Conservation (phyloP, 805 yeast genomes). For the Cephaloascus albidus region DNA sequence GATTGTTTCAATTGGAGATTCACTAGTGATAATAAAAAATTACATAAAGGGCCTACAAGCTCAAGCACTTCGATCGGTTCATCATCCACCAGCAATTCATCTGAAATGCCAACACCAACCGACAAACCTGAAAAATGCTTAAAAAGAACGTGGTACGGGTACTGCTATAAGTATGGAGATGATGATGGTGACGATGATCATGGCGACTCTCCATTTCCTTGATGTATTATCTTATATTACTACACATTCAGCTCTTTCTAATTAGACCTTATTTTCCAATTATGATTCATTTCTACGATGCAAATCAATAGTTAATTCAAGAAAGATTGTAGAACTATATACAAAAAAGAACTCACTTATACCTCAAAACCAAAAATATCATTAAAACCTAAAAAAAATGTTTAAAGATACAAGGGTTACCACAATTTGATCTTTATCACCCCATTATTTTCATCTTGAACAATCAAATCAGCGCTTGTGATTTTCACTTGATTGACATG, state of each 20-base stretch:
- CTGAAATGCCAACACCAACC: neutral
- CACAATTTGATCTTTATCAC: neutral
- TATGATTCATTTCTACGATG: too few species aligned
- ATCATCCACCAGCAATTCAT: neutral
- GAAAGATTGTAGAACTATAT: too few species aligned
- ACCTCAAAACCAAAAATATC: too few species aligned
- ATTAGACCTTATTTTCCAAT: too few species aligned
- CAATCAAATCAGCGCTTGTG: neutral
- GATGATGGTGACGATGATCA: neutral
- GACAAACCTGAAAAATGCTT: constrained; percentile 34
- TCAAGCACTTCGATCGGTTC: constrained; percentile 23
- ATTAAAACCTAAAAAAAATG: too few species aligned
- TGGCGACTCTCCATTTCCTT: neutral
- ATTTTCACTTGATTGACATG: neutral
- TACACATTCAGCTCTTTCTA: too few species aligned
- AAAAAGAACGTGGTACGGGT: constrained; percentile 60
- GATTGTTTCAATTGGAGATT: constrained; percentile 90
- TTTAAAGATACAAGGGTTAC: neutral
- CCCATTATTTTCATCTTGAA: neutral
- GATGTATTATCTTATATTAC: too few species aligned
- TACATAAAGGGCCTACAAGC: constrained; percentile 23
- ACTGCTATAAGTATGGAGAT: constrained; percentile 34
- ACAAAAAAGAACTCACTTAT: too few species aligned
- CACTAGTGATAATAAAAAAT: constrained; percentile 38
- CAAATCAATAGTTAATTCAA: too few species aligned